Base-by-base conservation (phyloP, 176 grass and related monocot genomes). In the Musa acuminata region DNA sequence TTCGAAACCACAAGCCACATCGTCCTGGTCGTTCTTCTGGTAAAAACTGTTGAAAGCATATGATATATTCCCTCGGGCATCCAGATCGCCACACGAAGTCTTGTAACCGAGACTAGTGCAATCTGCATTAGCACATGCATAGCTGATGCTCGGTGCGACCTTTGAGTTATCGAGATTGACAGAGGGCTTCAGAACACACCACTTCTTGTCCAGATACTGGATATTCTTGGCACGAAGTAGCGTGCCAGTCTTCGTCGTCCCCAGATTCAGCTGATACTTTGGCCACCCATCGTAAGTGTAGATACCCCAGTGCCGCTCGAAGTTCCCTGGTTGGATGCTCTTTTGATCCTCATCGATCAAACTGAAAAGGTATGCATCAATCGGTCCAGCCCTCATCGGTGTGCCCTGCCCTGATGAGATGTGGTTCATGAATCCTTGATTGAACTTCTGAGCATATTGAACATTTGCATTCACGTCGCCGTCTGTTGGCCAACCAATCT, bases 1-100 rank as follows among this genome's bases (percentile, higher is more conserved):
- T 1, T 79, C 74, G 62, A 99, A 99, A 13, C 89, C 95, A 19
- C 95, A 99, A 11, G 95, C 95, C 54, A 91, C 82, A 10, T 99
- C 90, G 20, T 99, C 95, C 69, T 99, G 95, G 68, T 99, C 95
- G 49, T 94, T 99, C 84, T 91, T 99, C 90, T 99, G 95, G 79
- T 76, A 99, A 75, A 79, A 99, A 70, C 81, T 91, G 77, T 99
- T 94, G 83, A 89, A 99, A 1, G 95, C 88, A 21, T 99, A 99
- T 0, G 95, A 99, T 63, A 99, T 80, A 60, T 99, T 99, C 66
- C 95, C 89, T 20, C 83, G 70, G 2, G 1, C 63, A 79, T 94
- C 95, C 71, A 99, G 84, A 79, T 54, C 35, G 0, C 95, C 95
- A 0, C 95, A 99, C 0, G 95, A 99, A 13, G 95, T 99, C 80